Conservation (phyloP, 2,329 filamentous ascomycete species). For the Cadophora sp. region DNA sequence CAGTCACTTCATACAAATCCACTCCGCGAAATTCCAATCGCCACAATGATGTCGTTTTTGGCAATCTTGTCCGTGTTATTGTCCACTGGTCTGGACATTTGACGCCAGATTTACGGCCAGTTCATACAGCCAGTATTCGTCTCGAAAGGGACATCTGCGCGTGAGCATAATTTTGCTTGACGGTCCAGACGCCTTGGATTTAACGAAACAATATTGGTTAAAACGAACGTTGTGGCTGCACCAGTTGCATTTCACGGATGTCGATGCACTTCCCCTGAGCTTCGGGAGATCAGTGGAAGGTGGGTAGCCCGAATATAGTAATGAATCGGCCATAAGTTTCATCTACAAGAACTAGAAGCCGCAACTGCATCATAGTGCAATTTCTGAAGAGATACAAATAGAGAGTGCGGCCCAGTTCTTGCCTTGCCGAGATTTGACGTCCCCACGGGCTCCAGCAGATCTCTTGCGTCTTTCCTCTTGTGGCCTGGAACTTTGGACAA, state of each 20-base stretch:
- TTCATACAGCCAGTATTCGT: neutral
- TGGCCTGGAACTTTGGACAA: slow-evolving; percentile 7
- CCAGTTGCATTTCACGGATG: neutral
- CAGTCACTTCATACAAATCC: neutral
- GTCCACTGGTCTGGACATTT: neutral
- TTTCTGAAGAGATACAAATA: slow-evolving; percentile 11
- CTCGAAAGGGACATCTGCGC: neutral
- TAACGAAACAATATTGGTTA: slow-evolving; percentile 5
- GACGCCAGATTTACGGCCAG: neutral
- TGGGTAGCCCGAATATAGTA: neutral
- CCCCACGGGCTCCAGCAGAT: slow-evolving; percentile 7
- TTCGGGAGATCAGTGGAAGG: slow-evolving; percentile 5
- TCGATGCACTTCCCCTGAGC: slow-evolving; percentile 6
- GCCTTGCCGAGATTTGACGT: slow-evolving; percentile 13
- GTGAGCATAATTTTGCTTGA: neutral
- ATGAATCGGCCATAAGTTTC: slow-evolving; percentile 9
- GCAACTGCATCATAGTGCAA: slow-evolving; percentile 10
- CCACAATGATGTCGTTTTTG: neutral
- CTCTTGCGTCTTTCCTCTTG: slow-evolving; percentile 8
- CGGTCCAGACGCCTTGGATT: neutral
- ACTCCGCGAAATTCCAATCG: neutral
- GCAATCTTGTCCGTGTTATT: neutral
- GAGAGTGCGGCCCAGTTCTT: slow-evolving; percentile 3
- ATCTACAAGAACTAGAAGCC: slow-evolving; percentile 10
- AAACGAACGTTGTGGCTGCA: slow-evolving; percentile 3